Evolutionary conservation across 495 filamentous ascomycete genomes (phyloP), one percentile per base, ranked within the genome.

Genomic region (Podospora pseudoanserina): DNA sequence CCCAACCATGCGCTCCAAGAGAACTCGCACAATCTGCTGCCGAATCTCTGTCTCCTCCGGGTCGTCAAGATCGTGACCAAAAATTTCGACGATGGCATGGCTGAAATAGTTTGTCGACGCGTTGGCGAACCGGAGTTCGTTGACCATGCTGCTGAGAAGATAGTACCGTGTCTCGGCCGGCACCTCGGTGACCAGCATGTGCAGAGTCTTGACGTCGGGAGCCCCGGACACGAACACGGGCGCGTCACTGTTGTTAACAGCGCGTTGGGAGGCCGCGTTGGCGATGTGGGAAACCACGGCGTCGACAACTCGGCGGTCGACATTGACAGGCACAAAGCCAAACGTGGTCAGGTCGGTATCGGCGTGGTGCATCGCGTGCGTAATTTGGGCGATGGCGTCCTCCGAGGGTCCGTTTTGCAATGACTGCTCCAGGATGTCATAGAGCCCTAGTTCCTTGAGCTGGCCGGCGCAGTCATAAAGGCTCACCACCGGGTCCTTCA

Each of bases 51-150:
- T 85, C 74, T 92, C 90, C 73, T 93, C 89, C 39, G 89, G 86
- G 75, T 96, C 92, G 59, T 86, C 84, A 63, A 89, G 80, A 72
- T 94, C 89, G 67, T 87, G 85, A 16, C 91, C 91, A 77, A 98
- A 97, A 65, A 99, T 81, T 72, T 94, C 89, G 56, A 97, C 85
- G 19, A 97, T 85, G 18, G 91, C 87, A 75, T 93, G 91, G 76
- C 88, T 92, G 80, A 97, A 99, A 81, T 94, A 98, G 74, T 96
- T 90, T 19, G 95, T 98, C 73, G 94, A 87, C 71, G 88, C 90
- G 74, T 93, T 96, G 2, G 93, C 90, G 72, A 91, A 95, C 60
- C 96, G 90, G 30, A 99, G 88, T 78, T 97, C 92, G 79, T 97
- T 95, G 58, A 91, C 86, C 78, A 98, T 94, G 60, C 90, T 91